A percentile compares a stretch with the other conserved stretches of the same genome.
Evolutionary conservation across 768 basidiomycete species (phyloP).

Genomic region (Lactarius psammicola): DNA sequence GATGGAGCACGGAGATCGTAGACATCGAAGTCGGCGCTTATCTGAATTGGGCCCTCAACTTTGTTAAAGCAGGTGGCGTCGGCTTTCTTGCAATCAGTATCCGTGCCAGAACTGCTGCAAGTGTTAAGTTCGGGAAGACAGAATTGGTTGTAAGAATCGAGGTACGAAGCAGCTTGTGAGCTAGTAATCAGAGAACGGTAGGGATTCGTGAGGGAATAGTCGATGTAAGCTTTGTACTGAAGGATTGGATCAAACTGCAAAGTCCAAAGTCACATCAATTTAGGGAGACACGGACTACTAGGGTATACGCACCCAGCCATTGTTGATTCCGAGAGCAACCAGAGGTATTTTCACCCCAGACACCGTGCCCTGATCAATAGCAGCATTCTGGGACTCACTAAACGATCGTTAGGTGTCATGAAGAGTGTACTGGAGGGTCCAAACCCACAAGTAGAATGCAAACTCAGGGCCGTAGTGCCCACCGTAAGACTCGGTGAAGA

Average conservation of each 20-base stretch:
- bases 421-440: not conserved
- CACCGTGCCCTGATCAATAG: constrained; percentile 44
- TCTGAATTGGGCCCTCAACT: constrained; percentile 44
- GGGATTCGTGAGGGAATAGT: constrained; percentile 47
- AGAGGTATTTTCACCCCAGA: constrained; percentile 47
- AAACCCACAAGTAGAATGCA: constrained; percentile 8
- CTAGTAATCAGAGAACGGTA: constrained; percentile 7
- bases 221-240: constrained; percentile 52
- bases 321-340: constrained; percentile 13
- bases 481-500: constrained; percentile 52
- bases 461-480: constrained; percentile 33
- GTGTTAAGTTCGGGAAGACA: constrained; percentile 46
- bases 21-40: constrained; percentile 45
- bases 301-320: constrained; percentile 35
- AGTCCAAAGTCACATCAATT: not conserved
- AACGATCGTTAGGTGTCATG: not conserved
- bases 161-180: not conserved
- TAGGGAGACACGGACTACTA: constrained; percentile 47
- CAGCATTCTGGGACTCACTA: constrained; percentile 50
- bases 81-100: constrained; percentile 48
- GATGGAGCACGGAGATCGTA: constrained; percentile 42
- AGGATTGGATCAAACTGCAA: constrained; percentile 29
- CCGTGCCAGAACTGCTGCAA: constrained; percentile 45
- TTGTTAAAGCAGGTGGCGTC: constrained; percentile 49
- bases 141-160: constrained; percentile 29